Base-by-base conservation (phyloP, 2,329 filamentous ascomycete genomes). In the Didymella pomorum region DNA sequence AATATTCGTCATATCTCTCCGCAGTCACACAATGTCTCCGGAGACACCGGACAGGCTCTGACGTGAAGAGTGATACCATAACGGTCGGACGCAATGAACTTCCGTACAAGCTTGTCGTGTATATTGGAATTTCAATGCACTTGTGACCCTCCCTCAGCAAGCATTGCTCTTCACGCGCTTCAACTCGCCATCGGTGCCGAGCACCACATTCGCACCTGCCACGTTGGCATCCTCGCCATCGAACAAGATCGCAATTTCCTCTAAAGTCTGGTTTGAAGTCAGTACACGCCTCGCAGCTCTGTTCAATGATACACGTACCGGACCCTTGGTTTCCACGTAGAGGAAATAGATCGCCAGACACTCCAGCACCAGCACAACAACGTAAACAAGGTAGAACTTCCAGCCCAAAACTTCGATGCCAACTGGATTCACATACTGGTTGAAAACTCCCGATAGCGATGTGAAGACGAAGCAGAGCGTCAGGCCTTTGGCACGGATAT, bases 341-440 rank as follows among this genome's bases (percentile, higher is more conserved):
- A 68, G 58, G 58, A 70, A 68, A 31, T 64, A 72, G 3, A 67
- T 70, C 2, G 60, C 61, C 18, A 66, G 33, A 47, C 62, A 63
- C 43, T 66, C 65, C 26, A 71, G n/a, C 6, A 66, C 63, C 10
- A 70, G 33, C 4, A 73, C 64, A 2, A 61, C 68, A 43, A 71
- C 61, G 56, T 72, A 77, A 2, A 76, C 70, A 20, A 75, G 60
- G 50, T 74, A 75, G 63, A 69, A 76, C 52, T 69, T 71, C 73
- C 54, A 57, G 20, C 47, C 54, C 21, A 57, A 12, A 26, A 62
- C 52, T 5, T 71, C 64, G 35, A 76, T 61, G 1, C 68, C 73
- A 29, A 76, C 67, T 0, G 71, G 72, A 77, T 89, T 89, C 66
- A 83, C 83, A 61, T 78, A 86, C 78, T 85, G 84, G 66, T 84